phyloP scores from a whole-genome alignment of 73 alveolate genomes.

The Symbiodinium natans region DNA sequence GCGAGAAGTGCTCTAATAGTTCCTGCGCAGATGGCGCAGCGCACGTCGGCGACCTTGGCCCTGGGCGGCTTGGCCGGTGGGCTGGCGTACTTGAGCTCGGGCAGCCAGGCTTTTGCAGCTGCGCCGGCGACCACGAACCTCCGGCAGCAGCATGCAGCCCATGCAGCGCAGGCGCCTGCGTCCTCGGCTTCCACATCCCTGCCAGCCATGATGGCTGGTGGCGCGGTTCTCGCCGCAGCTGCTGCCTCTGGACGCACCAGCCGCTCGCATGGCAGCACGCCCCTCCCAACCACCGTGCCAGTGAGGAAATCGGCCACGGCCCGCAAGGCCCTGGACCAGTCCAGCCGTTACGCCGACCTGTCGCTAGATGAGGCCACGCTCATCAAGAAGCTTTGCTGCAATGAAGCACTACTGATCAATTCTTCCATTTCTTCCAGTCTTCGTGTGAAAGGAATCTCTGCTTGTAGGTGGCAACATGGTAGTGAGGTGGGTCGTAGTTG shows the following conservation, averaged over 20 bases:
- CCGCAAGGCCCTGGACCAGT: background rate
- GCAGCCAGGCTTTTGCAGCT: background rate
- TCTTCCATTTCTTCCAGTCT: background rate
- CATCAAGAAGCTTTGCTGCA: background rate
- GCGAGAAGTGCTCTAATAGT: too few species aligned
- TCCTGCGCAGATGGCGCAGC: background rate
- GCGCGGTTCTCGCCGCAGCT: background rate
- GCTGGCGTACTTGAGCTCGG: background rate
- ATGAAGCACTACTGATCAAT: background rate
- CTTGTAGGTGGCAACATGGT: too few species aligned
- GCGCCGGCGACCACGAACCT: background rate
- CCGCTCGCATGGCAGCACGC: background rate
- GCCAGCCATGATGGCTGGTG: background rate
- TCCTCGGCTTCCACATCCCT: background rate
- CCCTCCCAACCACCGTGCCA: too few species aligned
- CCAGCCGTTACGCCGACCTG: slow-evolving; percentile 17
- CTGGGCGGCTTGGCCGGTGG: slow-evolving; percentile 6
- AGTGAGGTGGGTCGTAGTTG: too few species aligned
- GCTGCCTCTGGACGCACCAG: background rate
- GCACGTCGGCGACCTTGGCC: background rate
- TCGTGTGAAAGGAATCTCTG: too few species aligned
- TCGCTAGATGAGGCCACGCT: background rate
- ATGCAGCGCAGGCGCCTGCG: background rate
- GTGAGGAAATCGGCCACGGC: background rate
- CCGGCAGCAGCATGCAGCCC: background rate